Evolutionary conservation across 768 basidiomycete species (phyloP).

Genomic region (Tricholoma saponaceum): DNA sequence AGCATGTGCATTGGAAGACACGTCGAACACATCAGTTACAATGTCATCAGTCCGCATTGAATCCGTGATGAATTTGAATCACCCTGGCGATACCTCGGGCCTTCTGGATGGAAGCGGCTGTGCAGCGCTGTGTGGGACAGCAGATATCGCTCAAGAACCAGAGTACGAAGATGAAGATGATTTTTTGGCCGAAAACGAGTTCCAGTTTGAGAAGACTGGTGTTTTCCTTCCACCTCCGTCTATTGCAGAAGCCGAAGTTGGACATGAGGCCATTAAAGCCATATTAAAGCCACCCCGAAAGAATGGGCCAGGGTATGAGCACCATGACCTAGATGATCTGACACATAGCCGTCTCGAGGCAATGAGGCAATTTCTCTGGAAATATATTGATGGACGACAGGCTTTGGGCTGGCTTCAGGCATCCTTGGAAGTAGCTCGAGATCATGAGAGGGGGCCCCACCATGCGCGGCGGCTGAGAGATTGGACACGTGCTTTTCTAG

Average conservation of each 20-base stretch:
- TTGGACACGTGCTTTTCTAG: neutral
- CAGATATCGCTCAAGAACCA: too few species aligned
- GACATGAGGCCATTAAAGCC: neutral
- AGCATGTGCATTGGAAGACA: too few species aligned
- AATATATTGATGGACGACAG: too few species aligned
- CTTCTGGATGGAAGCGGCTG: too few species aligned
- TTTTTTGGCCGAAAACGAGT: neutral
- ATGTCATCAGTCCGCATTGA: too few species aligned
- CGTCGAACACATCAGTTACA: too few species aligned
- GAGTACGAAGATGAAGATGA: too few species aligned
- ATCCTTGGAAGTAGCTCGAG: neutral
- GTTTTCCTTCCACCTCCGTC: neutral
- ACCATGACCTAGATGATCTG: neutral
- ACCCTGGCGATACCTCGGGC: too few species aligned
- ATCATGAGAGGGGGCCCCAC: neutral
- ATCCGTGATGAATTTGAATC: too few species aligned
- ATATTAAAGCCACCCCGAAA: neutral
- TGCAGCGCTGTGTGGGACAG: too few species aligned
- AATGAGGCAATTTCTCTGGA: neutral
- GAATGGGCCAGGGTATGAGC: neutral
- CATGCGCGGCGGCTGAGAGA: neutral
- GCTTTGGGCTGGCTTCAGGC: too few species aligned
- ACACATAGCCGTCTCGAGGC: neutral
- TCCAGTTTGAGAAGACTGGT: neutral
- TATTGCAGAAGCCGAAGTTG: neutral